Evolutionary conservation across 2,329 filamentous ascomycete species (phyloP), one percentile per base, ranked within the genome.

Genomic region (Podosphaera xanthii): DNA sequence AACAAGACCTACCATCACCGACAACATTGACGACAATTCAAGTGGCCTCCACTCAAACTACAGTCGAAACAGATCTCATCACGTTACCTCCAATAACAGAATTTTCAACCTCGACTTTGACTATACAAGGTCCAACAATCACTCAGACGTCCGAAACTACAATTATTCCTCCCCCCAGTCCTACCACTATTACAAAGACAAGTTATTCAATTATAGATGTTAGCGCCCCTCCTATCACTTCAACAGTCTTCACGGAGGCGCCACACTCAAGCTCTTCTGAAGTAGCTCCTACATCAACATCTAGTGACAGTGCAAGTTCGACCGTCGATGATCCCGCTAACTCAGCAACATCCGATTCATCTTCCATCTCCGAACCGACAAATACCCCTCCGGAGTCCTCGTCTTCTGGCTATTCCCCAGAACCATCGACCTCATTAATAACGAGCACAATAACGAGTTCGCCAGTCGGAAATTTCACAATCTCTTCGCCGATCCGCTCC

Each of bases 121-220:
- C 63, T 3, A 60, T 69, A 3, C 58, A 60, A n/a, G 64, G 60
- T 7, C 60, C 64, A n/a, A 64, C 64, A 54, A 62, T 60, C 22
- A 65, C 66, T 10, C 58, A 66, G 48, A 68, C 64, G 8, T 49
- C 65, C 10, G 52, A 64, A 12, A 57, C 67, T 6, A 67, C 66
- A 3, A 49, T 67, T 44, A 66, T 66, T 30, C 61, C 66, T 4
- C 38, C 61, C 50, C 56, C 52, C 1, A 53, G 22, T 31, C 40
- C 63, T 33, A 60, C 59, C n/a, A 61, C 62, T 30, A 58, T 62
- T 2, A 67, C 64, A 10, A 57, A 62, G 14, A 65, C 62, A 4
- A 61, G 64, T 59, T 67, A 67, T 58, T 67, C 66, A n/a, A 61
- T 68, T 9, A 62, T 68, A 52, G 62, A 68, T 64, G 61, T 68